Conservation (phyloP, 2,329 filamentous ascomycete species). For the Atkinsonella hypoxylon region DNA sequence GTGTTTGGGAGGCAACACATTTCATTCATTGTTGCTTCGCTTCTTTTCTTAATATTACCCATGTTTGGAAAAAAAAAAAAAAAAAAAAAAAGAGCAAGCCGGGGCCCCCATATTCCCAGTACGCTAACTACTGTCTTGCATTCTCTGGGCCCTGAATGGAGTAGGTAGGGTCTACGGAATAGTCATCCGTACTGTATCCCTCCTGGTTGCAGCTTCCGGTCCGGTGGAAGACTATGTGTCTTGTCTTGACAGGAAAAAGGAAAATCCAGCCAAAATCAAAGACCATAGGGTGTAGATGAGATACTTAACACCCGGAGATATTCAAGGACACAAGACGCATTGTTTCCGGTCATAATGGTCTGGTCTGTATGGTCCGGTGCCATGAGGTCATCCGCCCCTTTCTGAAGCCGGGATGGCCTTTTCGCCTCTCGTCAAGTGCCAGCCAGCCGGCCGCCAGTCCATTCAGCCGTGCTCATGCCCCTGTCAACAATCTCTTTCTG, state of each 20-base stretch:
- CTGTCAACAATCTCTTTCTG: constrained; percentile 2
- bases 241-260: neutral
- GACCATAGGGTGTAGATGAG: no score
- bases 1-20: neutral
- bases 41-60: neutral
- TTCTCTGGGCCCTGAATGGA: neutral
- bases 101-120: no score
- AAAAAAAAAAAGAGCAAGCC: neutral
- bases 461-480: constrained; percentile 1
- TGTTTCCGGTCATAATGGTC: no score
- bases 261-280: no score
- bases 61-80: no score
- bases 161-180: no score
- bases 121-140: neutral
- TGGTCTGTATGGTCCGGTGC: no score
- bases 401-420: neutral
- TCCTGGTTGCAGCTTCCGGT: neutral
- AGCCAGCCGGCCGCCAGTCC: neutral
- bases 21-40: neutral
- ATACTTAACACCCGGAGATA: no score
- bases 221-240: neutral
- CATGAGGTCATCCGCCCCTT: constrained; percentile 5
- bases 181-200: neutral
- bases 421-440: neutral
- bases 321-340: no score